Percentiles rank a stretch among this genome's conserved stretches.
Conservation (phyloP, 2,329 filamentous ascomycete genomes). For the Grosmannia clavigera region DNA sequence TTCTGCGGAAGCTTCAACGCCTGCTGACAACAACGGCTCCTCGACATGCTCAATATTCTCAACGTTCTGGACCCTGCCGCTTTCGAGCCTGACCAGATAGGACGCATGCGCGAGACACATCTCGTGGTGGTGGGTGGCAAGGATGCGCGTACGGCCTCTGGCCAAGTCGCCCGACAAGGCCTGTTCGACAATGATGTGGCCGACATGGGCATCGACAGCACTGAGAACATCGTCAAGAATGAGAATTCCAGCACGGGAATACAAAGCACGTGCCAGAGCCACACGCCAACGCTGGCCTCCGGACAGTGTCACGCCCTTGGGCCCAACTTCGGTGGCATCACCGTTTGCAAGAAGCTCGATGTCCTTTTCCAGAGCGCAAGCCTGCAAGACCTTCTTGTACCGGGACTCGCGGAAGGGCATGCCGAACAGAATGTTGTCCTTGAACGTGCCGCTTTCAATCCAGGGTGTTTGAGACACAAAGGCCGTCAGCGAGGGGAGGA, state of each 20-base stretch:
- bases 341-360: slow-evolving; percentile 28
- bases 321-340: slow-evolving; percentile 30
- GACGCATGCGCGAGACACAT: slow-evolving; percentile 19
- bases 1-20: background rate
- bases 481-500: slow-evolving; percentile 25
- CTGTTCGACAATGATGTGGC: slow-evolving; percentile 34
- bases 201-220: slow-evolving; percentile 32
- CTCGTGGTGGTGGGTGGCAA: slow-evolving; percentile 42
- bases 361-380: slow-evolving; percentile 31
- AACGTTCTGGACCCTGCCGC: slow-evolving; percentile 15
- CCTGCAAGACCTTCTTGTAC: slow-evolving; percentile 33
- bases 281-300: slow-evolving; percentile 34
- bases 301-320: slow-evolving; percentile 29
- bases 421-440: slow-evolving; percentile 33
- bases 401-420: slow-evolving; percentile 23
- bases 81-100: slow-evolving; percentile 18
- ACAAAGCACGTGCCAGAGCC: slow-evolving; percentile 31
- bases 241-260: slow-evolving; percentile 30
- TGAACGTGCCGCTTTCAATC: slow-evolving; percentile 32
- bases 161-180: slow-evolving; percentile 40
- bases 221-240: slow-evolving; percentile 38
- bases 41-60: slow-evolving; percentile 11
- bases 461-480: slow-evolving; percentile 35
- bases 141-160: slow-evolving; percentile 44
- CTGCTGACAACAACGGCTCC: background rate